Conservation (phyloP, 805 yeast species). For the Candida palmyrensis region DNA sequence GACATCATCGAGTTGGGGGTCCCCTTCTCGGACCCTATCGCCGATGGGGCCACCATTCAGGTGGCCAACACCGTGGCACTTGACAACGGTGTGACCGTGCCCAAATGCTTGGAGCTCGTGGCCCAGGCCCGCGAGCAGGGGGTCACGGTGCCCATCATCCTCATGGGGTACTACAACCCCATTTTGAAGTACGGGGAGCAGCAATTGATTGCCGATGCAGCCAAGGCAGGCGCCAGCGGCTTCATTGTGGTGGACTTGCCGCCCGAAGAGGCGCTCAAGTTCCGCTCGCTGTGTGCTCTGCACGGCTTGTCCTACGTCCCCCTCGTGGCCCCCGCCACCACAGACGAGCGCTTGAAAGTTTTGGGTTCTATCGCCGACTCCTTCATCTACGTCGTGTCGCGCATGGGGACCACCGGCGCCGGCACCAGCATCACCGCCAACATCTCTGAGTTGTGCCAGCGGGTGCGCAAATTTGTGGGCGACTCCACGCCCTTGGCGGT, state of each 20-base stretch:
- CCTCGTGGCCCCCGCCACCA: constrained; percentile 93
- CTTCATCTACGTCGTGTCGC: constrained; percentile 91
- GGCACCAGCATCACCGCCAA: constrained; percentile 56
- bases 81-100: constrained; percentile 73
- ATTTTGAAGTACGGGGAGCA: constrained; percentile 86
- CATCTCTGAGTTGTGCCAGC: constrained; percentile 61
- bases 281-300: constrained; percentile 66
- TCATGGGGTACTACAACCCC: constrained; percentile 99
- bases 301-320: constrained; percentile 84
- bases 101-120: constrained; percentile 65
- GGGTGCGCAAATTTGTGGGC: constrained; percentile 71
- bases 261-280: constrained; percentile 92
- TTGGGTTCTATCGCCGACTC: constrained; percentile 88
- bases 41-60: constrained; percentile 98
- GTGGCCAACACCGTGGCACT: constrained; percentile 80
- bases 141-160: constrained; percentile 79
- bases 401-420: constrained; percentile 98
- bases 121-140: constrained; percentile 74
- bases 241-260: constrained; percentile 94
- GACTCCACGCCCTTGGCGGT: constrained; percentile 69
- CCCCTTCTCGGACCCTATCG: constrained; percentile 98
- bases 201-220: constrained; percentile 70
- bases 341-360: constrained; percentile 77
- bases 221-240: constrained; percentile 89
- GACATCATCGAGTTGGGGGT: constrained; percentile 93